Conservation (phyloP, 140 eudicot species). For the Erigeron philadelphicus region DNA sequence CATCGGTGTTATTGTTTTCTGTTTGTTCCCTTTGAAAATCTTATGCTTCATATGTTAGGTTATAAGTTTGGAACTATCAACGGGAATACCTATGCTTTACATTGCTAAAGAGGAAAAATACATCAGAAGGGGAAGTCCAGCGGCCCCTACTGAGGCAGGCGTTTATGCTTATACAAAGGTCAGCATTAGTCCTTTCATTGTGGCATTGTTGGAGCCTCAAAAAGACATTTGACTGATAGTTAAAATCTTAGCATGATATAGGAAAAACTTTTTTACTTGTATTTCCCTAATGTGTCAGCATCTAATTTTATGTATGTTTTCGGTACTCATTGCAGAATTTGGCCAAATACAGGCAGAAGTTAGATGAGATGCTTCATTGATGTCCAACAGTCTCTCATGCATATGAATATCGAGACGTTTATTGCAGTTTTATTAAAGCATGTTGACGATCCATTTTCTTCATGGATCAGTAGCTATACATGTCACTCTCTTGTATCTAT, state of each 20-base stretch:
- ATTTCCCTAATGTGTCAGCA: background rate
- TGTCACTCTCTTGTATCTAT: slow-evolving; percentile 15
- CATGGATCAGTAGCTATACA: slow-evolving; percentile 6
- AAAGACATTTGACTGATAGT: background rate
- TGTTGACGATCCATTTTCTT: background rate
- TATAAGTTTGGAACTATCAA: slow-evolving; percentile 90
- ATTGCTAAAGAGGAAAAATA: slow-evolving; percentile 71
- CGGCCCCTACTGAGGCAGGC: slow-evolving; percentile 90
- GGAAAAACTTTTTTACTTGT: background rate
- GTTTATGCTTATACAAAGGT: slow-evolving; percentile 99
- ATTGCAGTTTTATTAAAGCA: slow-evolving; percentile 10
- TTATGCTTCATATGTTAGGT: slow-evolving; percentile 43
- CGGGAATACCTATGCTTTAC: slow-evolving; percentile 97
- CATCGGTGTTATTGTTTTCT: background rate
- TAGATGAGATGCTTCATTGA: slow-evolving; percentile 68
- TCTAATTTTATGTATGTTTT: background rate
- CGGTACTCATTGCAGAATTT: slow-evolving; percentile 53
- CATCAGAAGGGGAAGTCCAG: slow-evolving; percentile 91
- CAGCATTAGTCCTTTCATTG: background rate
- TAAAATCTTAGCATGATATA: background rate
- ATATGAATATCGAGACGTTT: background rate
- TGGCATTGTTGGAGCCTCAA: background rate
- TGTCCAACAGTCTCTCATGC: slow-evolving; percentile 14
- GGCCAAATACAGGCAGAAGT: slow-evolving; percentile 92
- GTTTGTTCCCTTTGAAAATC: background rate